Conservation (phyloP, 257 asterid species). For the Solanum appendiculatum region DNA sequence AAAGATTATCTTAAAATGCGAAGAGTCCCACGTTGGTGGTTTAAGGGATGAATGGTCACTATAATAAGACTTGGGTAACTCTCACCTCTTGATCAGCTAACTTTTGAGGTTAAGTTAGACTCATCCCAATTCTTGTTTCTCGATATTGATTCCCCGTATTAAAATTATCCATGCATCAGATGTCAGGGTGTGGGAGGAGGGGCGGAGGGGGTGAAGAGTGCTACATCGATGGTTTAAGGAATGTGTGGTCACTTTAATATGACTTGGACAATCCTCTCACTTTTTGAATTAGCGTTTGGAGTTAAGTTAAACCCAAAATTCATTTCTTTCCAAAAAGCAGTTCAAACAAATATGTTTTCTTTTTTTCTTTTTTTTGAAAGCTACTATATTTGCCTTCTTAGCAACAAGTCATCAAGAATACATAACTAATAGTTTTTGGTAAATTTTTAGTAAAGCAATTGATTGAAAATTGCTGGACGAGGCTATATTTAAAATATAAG, state of each 20-base stretch:
- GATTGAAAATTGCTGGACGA: neutral
- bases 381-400: neutral
- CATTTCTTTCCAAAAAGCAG: neutral
- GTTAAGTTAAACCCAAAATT: neutral
- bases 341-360: too few species aligned
- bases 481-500: neutral
- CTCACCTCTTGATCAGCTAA: neutral
- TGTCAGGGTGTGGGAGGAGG: neutral
- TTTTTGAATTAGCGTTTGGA: neutral
- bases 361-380: neutral
- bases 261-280: neutral
- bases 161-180: neutral
- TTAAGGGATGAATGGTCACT: neutral
- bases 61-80: neutral
- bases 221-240: neutral
- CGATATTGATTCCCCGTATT: fast-evolving
- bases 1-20: neutral
- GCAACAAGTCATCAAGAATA: neutral
- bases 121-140: fast-evolving
- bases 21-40: neutral
- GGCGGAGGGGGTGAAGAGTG: neutral
- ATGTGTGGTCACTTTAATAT: neutral
- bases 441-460: neutral
- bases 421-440: neutral
- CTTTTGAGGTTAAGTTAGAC: neutral